Conservation (phyloP, 2,329 filamentous ascomycete genomes). For the Diplodia corticola region DNA sequence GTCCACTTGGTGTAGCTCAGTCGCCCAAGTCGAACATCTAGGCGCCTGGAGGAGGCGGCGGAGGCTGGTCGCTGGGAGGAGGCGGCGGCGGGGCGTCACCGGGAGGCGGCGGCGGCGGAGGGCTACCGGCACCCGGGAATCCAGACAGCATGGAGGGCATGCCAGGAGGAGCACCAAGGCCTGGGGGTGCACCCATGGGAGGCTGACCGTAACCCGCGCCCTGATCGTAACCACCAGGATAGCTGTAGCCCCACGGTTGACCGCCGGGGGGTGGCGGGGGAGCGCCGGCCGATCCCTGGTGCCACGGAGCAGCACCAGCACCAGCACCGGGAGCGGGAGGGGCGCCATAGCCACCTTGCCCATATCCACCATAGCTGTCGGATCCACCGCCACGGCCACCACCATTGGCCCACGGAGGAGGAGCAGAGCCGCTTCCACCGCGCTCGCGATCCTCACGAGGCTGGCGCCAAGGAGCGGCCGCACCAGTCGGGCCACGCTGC, state of each 20-base stretch:
- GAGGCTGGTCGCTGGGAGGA: constrained; percentile 57
- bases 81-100: constrained; percentile 61
- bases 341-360: constrained; percentile 39
- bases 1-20: background rate
- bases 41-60: constrained; percentile 55
- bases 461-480: constrained; percentile 74
- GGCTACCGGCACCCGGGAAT: constrained; percentile 51
- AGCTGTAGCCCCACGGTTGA: constrained; percentile 49
- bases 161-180: constrained; percentile 52
- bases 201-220: constrained; percentile 27
- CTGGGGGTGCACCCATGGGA: constrained; percentile 40
- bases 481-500: constrained; percentile 83
- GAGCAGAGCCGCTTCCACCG: constrained; percentile 50
- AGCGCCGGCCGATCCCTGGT: constrained; percentile 55
- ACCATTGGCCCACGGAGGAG: constrained; percentile 34
- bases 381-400: constrained; percentile 33
- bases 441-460: constrained; percentile 50
- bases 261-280: constrained; percentile 43
- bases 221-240: constrained; percentile 41
- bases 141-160: constrained; percentile 68
- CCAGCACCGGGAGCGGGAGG: constrained; percentile 36
- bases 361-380: constrained; percentile 33
- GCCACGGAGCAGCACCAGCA: constrained; percentile 56
- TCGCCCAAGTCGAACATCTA: background rate
- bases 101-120: constrained; percentile 63